Evolutionary conservation across 179 eudicot species (phyloP).

Genomic region (Silene noctiflora): DNA sequence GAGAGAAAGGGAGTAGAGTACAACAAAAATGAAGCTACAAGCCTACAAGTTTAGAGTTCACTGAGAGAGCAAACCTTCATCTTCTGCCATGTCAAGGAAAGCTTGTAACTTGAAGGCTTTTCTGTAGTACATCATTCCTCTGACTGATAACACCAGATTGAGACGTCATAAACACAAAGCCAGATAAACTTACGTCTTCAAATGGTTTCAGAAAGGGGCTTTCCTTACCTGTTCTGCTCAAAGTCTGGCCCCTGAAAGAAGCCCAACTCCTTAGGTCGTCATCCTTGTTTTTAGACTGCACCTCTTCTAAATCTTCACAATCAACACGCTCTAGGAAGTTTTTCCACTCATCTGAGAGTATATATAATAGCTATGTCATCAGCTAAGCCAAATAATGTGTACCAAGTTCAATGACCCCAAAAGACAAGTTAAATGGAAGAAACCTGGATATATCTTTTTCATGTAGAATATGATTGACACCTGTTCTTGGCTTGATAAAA

Average conservation of each 20-base stretch:
- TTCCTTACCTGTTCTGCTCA: constrained; percentile 74
- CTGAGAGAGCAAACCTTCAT: constrained; percentile 56
- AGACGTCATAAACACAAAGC: constrained; percentile 2
- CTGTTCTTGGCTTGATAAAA: constrained; percentile 62
- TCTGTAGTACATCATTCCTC: constrained; percentile 99
- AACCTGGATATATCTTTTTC: constrained; percentile 96
- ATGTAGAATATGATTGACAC: constrained; percentile 84
- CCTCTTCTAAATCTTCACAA: constrained; percentile 42
- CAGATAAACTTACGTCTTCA: neutral
- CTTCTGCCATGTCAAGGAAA: constrained; percentile 95
- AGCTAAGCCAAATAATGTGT: constrained; percentile 3
- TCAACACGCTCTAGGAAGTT: constrained; percentile 81
- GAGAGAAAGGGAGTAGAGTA: neutral
- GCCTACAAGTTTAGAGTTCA: constrained; percentile 11
- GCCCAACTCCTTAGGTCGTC: constrained; percentile 86
- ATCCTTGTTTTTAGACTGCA: constrained; percentile 36
- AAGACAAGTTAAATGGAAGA: neutral
- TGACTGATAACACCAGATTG: constrained; percentile 46
- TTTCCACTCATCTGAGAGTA: constrained; percentile 72
- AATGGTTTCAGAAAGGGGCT: neutral
- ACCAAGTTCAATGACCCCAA: neutral
- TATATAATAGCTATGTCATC: constrained; percentile 18
- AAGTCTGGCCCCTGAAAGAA: constrained; percentile 88
- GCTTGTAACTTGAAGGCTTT: constrained; percentile 92
- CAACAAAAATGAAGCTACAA: constrained; percentile 6